These are phyloP conservation scores for Botryobasidium botryosum DNA, from an alignment of 768 basidiomycete species.

Conservation along the genomic window DNA sequence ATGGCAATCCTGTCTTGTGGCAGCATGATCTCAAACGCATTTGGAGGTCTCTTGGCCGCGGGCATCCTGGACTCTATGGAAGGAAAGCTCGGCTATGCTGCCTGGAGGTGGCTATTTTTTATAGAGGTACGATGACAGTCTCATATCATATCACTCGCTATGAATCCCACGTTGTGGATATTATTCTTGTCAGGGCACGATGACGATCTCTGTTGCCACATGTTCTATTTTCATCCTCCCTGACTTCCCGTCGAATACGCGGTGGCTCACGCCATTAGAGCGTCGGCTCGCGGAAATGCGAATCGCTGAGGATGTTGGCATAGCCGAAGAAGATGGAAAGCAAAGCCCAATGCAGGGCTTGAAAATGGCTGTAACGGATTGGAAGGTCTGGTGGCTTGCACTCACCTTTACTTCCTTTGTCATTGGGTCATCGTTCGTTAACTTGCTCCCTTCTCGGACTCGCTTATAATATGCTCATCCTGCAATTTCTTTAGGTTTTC, in stretches of 20 bases:
- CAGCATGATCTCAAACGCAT: not conserved
- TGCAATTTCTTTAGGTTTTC: not conserved
- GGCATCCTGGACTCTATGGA: conserved; percentile 30
- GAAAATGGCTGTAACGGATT: conserved; percentile 44
- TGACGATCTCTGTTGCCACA: conserved; percentile 24
- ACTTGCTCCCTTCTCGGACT: too few relatives aligned
- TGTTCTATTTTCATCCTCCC: conserved; percentile 48
- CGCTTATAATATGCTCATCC: too few relatives aligned
- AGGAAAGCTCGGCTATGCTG: conserved; percentile 36
- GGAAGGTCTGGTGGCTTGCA: conserved; percentile 65
- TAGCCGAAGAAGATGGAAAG: conserved; percentile 26
- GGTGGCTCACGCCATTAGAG: conserved; percentile 43
- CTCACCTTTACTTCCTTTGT: conserved; percentile 40
- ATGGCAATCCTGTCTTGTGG: not conserved
- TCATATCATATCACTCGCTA: not conserved
- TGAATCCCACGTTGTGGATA: not conserved
- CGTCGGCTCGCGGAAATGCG: conserved; percentile 32
- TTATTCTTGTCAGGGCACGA: not conserved
- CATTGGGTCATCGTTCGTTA: conserved; percentile 32
- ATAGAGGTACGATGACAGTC: not conserved
- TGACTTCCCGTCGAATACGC: conserved; percentile 45
- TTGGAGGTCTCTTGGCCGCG: not conserved
- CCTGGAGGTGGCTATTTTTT: conserved; percentile 48
- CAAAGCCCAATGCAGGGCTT: conserved; percentile 29
- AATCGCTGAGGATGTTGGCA: conserved; percentile 47